Conservation (phyloP, 169 alveolate genomes). For the Eimeria maxima region DNA sequence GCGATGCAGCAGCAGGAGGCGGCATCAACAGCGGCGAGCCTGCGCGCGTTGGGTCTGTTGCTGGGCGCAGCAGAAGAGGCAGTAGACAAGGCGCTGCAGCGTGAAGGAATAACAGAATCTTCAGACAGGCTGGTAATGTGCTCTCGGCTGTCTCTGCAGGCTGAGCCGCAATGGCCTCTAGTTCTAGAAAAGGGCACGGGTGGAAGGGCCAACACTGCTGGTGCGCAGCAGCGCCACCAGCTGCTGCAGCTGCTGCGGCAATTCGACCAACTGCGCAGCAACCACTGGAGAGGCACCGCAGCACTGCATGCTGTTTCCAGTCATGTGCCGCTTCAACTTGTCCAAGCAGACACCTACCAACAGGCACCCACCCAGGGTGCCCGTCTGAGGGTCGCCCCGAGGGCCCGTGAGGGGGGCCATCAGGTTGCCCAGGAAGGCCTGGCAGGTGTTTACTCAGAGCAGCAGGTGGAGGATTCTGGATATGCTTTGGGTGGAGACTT, state of each 20-base stretch:
- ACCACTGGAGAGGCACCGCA: neutral
- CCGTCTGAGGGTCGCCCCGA: neutral
- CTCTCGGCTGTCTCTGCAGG: constrained; percentile 19
- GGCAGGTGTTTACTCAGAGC: too few species aligned
- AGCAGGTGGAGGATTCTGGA: neutral
- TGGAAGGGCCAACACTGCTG: neutral
- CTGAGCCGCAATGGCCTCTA: constrained; percentile 46
- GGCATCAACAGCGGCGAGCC: neutral
- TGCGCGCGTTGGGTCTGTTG: constrained; percentile 60
- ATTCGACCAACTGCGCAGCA: neutral
- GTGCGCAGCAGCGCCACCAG: neutral
- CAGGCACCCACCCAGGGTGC: neutral
- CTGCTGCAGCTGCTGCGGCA: neutral
- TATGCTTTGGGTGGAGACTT: neutral
- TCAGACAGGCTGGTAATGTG: neutral
- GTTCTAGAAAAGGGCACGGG: neutral
- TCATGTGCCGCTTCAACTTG: neutral
- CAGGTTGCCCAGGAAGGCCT: too few species aligned
- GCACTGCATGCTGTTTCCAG: neutral
- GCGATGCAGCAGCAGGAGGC: neutral
- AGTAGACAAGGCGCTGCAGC: neutral
- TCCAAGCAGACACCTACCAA: neutral
- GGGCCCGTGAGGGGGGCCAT: too few species aligned
- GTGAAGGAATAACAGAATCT: neutral
- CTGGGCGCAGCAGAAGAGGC: constrained; percentile 20